Base-by-base conservation (phyloP, 805 yeast species). In the Monosporozyma solicola region DNA sequence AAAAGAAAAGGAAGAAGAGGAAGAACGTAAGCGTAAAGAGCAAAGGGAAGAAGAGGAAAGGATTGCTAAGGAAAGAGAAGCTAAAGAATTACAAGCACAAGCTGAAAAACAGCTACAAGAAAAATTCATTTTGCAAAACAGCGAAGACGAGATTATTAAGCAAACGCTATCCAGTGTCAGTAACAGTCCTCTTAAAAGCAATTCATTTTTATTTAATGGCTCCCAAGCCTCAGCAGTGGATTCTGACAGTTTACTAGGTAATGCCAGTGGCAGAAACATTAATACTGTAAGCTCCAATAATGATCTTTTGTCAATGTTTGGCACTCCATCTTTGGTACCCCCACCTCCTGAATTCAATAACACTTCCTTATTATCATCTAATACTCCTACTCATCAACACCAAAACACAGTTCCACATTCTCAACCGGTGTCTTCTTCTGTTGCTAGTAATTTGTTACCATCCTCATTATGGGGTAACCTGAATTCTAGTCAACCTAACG, bases 21-120 rank as follows among this genome's bases (percentile, higher is more conserved):
- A 62, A 57, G 67, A 63, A 57, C 69, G 64, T 39, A 52, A 52
- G 37, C 61, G 55, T 25, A 45, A 49, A 51, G 32, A 56, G 62
- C 15, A 72, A 64, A 54, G 68, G 64, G 46, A 53, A 43, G 52
- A 47, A 27, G 35, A 51, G 65, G 53, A 59, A 61, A 57, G 71
- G 15, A 22, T 20, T 32, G 20, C 33, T 20, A 43, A 31, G n/a
- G 47, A 47, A 54, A 27, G 35, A 24, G 8, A 45, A n/a, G 35
- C 24, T 7, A 43, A 50, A 41, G 43, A 43, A 16, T 33, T 41
- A 20, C 53, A 24, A 27, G 29, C 43, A 37, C 48, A 46, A 33
- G 15, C 24, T 16, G 37, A 35, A 27, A 37, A 25, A n/a, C 46
- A 24, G 3, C 10, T 24, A 5, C 29, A 43, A 43, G 46, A 24